Base-by-base conservation (phyloP, 2,329 filamentous ascomycete genomes). In the Claviceps sp. region DNA sequence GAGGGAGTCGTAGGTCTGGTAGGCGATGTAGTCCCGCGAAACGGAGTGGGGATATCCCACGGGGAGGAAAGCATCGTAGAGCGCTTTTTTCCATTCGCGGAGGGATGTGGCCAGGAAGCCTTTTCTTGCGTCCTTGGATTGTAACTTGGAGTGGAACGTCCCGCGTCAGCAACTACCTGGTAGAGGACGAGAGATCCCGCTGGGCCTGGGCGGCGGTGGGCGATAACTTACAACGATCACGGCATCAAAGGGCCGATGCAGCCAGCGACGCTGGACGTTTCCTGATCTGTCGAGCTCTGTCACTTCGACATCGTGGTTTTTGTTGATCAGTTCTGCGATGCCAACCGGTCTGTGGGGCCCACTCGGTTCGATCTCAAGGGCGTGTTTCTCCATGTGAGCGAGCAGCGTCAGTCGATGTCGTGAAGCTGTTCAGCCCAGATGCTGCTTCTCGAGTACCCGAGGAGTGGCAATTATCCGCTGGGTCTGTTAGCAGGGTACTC, bases 41-140 rank as follows among this genome's bases (percentile, higher is more conserved):
- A 96, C 90, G 48, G 84, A 93, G 58, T 89, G 79, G 1, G 89
- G 90, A 66, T 85, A 96, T n/a, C 89, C 89, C 1, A 86, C 82
- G 0, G 90, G 90, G 1, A 95, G 75, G 63, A 95, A 95, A 30
- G 90, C 78, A 58, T 88, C 82, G 43, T 57, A 60, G 16, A 89
- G 63, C 8, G 64, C 63, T 55, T 72, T 72, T 55, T 62, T 62
- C 64, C 65, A 68, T 50, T 65, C 65, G 9, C 59, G 55, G 9
- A 67, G 48, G 2, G 61, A 66, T 4, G 61, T 60, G 9, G 58
- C 60, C 20, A 65, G 57, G 37, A 60, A 53, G 37, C 58, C 54
- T 41, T 59, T 63, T 8, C 58, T 54, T 20, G 52, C 57, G 2
- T 54, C 51, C 44, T 55, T 59, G 34, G 53, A 55, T 2, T 61